Base-by-base conservation (phyloP, 768 basidiomycete species). In the Russula foetens region DNA sequence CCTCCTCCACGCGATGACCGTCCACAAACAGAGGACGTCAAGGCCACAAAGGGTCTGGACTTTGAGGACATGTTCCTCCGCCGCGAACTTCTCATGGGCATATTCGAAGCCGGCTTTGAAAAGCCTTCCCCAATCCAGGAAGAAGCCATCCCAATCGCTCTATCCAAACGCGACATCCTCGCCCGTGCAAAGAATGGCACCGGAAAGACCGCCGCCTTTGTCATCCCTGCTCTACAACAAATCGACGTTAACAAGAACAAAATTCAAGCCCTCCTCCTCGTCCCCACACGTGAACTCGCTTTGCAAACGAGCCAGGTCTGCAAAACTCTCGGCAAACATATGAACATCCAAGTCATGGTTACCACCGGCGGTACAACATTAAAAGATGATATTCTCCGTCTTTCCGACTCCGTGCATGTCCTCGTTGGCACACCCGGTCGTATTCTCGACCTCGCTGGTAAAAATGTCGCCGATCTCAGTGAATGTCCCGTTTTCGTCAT, bases 271-370 rank as follows among this genome's bases (percentile, higher is more conserved):
- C 82, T 98, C 60, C 82, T 99, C 62, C 90, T 99, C 64, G 96
- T 98, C 48, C 96, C 96, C 41, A 99, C 96, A n/a, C 90, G 96
- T 66, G 96, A 99, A 77, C 84, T 99, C 39, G 97, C 96, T 8
- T 81, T 99, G 49, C 96, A 98, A 76, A 99, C 97, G 14, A 85
- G 91, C n/a, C 97, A 98, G 78, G 97, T 99, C 52, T 95, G 92
- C 79, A 98, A 98, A 77, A 92, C 81, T 29, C 85, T 98, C 60
- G 94, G 94, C 54, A 97, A 98, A 72, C 96, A 99, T 69, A 88
- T 98, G 84, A 86, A 84, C 55, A 71, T 92, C 33, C 91, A 98
- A 75, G 92, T 99, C 73, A 99, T 99, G 96, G 97, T 98, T 54
- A 97, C 97, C 56, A 99, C 97, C 0, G 96, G 96, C 58, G 96